These are phyloP conservation scores for Vigna radiata DNA, from an alignment of 306 rosid species.

Conservation along the genomic window DNA sequence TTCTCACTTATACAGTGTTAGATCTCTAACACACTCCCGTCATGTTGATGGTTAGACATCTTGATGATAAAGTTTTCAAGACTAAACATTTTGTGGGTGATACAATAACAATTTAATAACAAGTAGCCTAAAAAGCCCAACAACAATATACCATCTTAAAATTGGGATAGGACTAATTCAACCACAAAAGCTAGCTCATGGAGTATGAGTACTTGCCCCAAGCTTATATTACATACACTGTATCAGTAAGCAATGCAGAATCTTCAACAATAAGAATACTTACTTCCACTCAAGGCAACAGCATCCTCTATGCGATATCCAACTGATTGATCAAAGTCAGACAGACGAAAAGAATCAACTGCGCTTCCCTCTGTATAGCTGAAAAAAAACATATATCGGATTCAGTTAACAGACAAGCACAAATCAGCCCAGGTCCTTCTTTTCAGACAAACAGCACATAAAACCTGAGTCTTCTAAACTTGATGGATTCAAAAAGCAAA, in stretches of 20 bases:
- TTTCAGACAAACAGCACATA: slow-evolving; percentile 2
- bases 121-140: too few species aligned
- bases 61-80: too few species aligned
- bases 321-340: slow-evolving; percentile 50
- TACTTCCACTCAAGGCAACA: slow-evolving; percentile 48
- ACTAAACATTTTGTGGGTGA: too few species aligned
- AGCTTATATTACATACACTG: background rate
- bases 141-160: too few species aligned
- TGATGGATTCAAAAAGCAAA: slow-evolving; percentile 36
- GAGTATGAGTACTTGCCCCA: background rate
- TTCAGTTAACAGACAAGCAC: background rate
- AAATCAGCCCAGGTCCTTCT: slow-evolving; percentile 14
- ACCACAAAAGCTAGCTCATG: background rate
- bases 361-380: slow-evolving; percentile 48
- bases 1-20: too few species aligned
- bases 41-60: too few species aligned
- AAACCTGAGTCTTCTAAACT: background rate
- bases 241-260: background rate
- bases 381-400: slow-evolving; percentile 38
- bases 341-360: slow-evolving; percentile 45
- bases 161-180: too few species aligned
- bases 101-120: too few species aligned
- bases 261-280: slow-evolving; percentile 20
- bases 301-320: slow-evolving; percentile 41
- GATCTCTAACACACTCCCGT: too few species aligned